Conservation (phyloP, 306 rosid species). For the Vigna reflexopilosa region DNA sequence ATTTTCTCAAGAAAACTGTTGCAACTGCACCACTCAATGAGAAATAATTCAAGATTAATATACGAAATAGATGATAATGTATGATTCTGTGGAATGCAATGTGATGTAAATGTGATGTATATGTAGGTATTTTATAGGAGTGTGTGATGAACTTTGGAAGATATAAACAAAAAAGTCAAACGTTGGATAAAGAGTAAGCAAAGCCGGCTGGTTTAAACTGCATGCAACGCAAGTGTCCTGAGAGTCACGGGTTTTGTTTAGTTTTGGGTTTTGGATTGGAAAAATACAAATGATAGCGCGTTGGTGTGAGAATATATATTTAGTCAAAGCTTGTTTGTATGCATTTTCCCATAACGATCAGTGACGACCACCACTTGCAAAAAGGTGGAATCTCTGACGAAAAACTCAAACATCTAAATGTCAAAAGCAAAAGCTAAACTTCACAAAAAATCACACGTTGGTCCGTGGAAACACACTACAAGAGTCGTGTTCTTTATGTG, state of each 20-base stretch:
- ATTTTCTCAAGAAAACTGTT: no score
- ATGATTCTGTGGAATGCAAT: not conserved
- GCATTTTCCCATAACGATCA: no score
- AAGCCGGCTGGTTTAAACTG: not conserved
- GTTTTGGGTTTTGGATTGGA: not conserved
- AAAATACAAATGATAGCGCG: not conserved
- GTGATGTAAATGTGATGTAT: not conserved
- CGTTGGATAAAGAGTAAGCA: slow-evolving; percentile 12
- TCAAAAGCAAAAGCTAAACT: no score
- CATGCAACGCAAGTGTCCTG: not conserved
- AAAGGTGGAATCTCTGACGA: no score
- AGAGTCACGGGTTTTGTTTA: not conserved
- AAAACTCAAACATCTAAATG: no score
- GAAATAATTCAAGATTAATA: not conserved
- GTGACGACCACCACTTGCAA: no score
- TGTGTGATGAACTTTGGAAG: not conserved
- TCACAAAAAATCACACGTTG: no score
- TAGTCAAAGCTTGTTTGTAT: not conserved
- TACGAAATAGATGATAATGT: not conserved
- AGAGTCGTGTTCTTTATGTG: no score
- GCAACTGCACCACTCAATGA: not conserved
- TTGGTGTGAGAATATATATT: not conserved
- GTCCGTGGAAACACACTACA: no score
- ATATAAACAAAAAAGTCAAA: not conserved
- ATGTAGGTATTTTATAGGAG: not conserved